Conservation (phyloP, 176 grass and related monocot genomes). For the Eremochloa ophiuroides region DNA sequence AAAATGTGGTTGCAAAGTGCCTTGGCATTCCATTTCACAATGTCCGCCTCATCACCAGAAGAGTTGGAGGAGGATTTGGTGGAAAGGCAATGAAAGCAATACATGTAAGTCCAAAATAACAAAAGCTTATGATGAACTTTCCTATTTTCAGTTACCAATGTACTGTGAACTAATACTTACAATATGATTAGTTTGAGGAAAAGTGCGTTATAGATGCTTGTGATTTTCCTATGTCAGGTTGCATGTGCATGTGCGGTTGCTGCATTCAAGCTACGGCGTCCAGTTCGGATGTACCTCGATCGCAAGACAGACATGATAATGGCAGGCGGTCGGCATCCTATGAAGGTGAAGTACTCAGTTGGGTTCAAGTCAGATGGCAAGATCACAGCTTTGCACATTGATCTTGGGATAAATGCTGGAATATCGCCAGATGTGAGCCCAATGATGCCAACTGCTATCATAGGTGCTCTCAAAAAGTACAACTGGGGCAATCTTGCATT, state of each 20-base stretch:
- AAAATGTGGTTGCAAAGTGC: conserved; percentile 46
- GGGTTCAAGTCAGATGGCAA: conserved; percentile 85
- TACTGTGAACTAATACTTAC: not conserved
- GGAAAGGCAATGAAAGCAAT: conserved; percentile 58
- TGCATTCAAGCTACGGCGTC: conserved; percentile 54
- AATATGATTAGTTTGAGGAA: not conserved
- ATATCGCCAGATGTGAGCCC: conserved; percentile 57
- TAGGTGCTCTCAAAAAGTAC: conserved; percentile 68
- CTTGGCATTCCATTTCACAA: conserved; percentile 68
- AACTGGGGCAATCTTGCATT: conserved; percentile 73
- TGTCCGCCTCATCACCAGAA: conserved; percentile 77
- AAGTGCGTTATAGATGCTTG: not conserved
- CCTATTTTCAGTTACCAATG: not conserved
- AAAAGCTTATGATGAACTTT: not conserved
- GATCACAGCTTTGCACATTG: conserved; percentile 57
- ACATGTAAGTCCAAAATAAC: conserved; percentile 14
- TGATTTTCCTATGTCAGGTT: conserved; percentile 26
- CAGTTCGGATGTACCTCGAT: conserved; percentile 74
- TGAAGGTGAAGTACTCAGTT: conserved; percentile 61
- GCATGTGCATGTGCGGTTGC: conserved; percentile 61
- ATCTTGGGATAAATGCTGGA: conserved; percentile 54
- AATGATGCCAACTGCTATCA: not conserved
- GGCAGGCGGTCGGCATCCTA: conserved; percentile 70
- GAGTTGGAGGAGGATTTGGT: conserved; percentile 75
- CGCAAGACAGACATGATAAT: conserved; percentile 83